A percentile compares a stretch with the other conserved stretches of the same genome.
Evolutionary conservation across 1,139 yeast species (phyloP).

Genomic region (Scheffersomyces lignicola): DNA sequence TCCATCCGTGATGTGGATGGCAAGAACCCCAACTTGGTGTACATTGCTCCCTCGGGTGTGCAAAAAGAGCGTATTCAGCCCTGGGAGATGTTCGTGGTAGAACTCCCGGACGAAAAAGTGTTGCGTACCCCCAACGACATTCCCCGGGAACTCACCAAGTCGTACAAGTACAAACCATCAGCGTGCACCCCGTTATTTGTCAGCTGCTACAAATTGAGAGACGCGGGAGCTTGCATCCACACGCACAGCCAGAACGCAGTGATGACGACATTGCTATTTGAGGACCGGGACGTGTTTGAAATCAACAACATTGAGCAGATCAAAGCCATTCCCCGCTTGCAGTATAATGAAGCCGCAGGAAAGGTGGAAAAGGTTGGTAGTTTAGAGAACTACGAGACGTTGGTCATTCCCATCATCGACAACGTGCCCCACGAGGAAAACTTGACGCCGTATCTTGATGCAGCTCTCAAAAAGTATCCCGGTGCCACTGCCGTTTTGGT

Average conservation of each 20-base stretch:
- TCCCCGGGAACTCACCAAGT: slow-evolving; percentile 38
- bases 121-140: slow-evolving; percentile 58
- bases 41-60: slow-evolving; percentile 91
- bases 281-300: slow-evolving; percentile 60
- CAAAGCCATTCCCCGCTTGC: slow-evolving; percentile 74
- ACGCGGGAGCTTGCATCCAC: slow-evolving; percentile 92
- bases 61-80: slow-evolving; percentile 89
- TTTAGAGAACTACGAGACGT: slow-evolving; percentile 69
- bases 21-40: slow-evolving; percentile 50
- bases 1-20: slow-evolving; percentile 65
- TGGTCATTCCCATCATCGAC: slow-evolving; percentile 86
- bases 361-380: slow-evolving; percentile 64
- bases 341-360: slow-evolving; percentile 31
- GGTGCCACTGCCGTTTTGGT: slow-evolving; percentile 83
- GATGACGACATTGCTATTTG: slow-evolving; percentile 68
- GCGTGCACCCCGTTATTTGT: slow-evolving; percentile 91
- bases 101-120: slow-evolving; percentile 52
- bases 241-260: slow-evolving; percentile 93
- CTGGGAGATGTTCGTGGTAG: slow-evolving; percentile 78
- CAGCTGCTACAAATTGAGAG: slow-evolving; percentile 68
- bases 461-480: slow-evolving; percentile 69
- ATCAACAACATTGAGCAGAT: slow-evolving; percentile 88
- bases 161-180: slow-evolving; percentile 69
- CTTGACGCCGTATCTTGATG: slow-evolving; percentile 63
- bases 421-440: slow-evolving; percentile 89